Evolutionary conservation across 1,284 basidiomycete genomes (phyloP).

Genomic region (Tylopilus orsonianus): DNA sequence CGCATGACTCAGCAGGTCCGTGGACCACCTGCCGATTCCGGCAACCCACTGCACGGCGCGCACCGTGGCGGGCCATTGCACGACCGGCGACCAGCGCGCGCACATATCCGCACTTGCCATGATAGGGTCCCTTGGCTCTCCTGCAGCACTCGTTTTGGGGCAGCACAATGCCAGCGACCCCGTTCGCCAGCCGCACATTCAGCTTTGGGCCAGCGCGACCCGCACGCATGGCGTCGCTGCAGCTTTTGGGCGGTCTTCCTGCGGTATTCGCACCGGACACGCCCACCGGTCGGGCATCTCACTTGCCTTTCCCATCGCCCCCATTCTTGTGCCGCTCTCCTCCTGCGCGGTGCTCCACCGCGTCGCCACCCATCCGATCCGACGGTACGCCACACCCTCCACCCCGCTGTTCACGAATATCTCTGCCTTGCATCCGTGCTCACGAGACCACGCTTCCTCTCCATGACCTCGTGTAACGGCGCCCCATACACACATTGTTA

Average conservation of each 20-base stretch:
- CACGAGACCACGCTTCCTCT: not conserved
- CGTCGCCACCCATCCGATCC: conserved; percentile 4
- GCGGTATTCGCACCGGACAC: conserved; percentile 12
- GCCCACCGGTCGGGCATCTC: conserved; percentile 1
- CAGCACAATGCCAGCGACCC: conserved; percentile 3
- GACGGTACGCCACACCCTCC: conserved; percentile 6
- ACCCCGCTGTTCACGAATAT: not conserved
- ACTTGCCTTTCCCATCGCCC: not conserved
- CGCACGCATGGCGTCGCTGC: conserved; percentile 5
- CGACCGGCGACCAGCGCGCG: not conserved
- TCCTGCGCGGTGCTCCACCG: conserved; percentile 12
- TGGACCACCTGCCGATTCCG: conserved; percentile 28
- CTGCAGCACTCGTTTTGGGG: conserved; percentile 11
- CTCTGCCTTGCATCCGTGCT: not conserved
- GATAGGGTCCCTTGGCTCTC: conserved; percentile 22
- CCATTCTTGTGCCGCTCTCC: conserved; percentile 19
- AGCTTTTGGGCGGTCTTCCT: not conserved
- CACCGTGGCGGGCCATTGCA: too few species aligned
- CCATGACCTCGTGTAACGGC: conserved; percentile 3
- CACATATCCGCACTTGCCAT: conserved; percentile 15
- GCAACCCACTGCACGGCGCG: conserved; percentile 2
- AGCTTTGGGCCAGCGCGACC: conserved; percentile 6
- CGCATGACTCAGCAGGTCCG: conserved; percentile 30
- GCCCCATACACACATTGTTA: conserved; percentile 4
- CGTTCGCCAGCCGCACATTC: conserved; percentile 2